Percentiles rank a stretch among this genome's conserved stretches.
These are phyloP conservation scores for Cytospora paraplurivora DNA, from an alignment of 2,329 filamentous ascomycete genomes.

Conservation along the genomic window DNA sequence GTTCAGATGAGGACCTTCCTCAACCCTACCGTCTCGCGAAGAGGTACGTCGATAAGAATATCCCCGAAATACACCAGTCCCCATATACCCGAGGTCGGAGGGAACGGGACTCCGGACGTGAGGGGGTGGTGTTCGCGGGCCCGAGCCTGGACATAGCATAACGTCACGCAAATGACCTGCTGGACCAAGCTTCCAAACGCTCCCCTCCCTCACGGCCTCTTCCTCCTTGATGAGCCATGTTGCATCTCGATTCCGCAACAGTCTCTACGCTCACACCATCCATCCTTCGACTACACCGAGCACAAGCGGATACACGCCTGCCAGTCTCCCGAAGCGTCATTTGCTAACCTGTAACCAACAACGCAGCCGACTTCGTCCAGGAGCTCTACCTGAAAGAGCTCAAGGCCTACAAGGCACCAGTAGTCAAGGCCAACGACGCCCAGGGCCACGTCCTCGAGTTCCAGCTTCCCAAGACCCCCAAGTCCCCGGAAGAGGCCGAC, in stretches of 20 bases:
- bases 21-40: conserved; percentile 61
- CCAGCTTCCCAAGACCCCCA: conserved; percentile 73
- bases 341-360: background rate
- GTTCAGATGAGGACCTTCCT: conserved; percentile 59
- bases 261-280: background rate
- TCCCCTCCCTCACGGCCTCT: background rate
- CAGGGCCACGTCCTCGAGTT: conserved; percentile 93
- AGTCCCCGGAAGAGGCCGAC: conserved; percentile 91
- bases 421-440: conserved; percentile 82
- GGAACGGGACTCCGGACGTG: conserved; percentile 6
- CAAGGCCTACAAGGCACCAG: conserved; percentile 87
- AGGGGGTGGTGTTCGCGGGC: conserved; percentile 1
- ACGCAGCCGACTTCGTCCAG: conserved; percentile 90
- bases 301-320: background rate
- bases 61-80: background rate
- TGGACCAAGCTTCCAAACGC: conserved; percentile 9
- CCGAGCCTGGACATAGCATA: conserved; percentile 18
- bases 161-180: conserved; percentile 23
- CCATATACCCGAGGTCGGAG: conserved; percentile 11
- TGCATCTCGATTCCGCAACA: background rate
- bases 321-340: background rate
- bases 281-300: conserved; percentile 5
- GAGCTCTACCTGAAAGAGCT: conserved; percentile 97
- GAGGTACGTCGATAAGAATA: conserved; percentile 53
- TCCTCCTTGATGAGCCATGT: background rate